Percentiles rank a stretch among this genome's conserved stretches.
Conservation (phyloP, 306 rosid species). For the Abrus precatorius region DNA sequence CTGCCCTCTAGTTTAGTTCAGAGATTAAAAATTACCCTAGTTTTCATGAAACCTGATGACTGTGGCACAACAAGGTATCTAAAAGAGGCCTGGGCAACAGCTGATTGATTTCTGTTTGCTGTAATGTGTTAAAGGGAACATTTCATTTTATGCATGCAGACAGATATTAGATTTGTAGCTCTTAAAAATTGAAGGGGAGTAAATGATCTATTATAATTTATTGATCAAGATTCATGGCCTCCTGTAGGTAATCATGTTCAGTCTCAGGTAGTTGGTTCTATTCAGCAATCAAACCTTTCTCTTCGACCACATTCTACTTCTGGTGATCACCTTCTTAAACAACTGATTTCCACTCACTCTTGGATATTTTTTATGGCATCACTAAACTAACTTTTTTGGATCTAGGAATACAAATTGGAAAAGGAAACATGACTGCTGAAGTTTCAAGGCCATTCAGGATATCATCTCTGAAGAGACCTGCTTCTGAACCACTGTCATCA, state of each 20-base stretch:
- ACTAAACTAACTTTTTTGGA: slow-evolving; percentile 37
- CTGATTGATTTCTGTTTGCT: slow-evolving; percentile 19
- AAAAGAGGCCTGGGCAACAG: slow-evolving; percentile 6
- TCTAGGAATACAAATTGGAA: slow-evolving; percentile 40
- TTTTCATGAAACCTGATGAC: background rate
- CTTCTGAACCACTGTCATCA: slow-evolving; percentile 44
- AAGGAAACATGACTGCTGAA: slow-evolving; percentile 38
- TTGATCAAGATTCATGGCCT: slow-evolving; percentile 34
- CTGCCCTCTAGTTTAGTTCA: background rate
- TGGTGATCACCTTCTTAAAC: slow-evolving; percentile 43
- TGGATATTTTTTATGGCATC: slow-evolving; percentile 21
- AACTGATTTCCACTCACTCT: background rate
- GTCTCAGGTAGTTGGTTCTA: slow-evolving; percentile 40
- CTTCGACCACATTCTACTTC: slow-evolving; percentile 31
- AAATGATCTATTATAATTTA: slow-evolving; percentile 17
- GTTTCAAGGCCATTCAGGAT: slow-evolving; percentile 30
- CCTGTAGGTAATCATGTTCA: slow-evolving; percentile 43
- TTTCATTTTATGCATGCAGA: slow-evolving; percentile 29
- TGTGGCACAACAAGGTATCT: slow-evolving; percentile 9
- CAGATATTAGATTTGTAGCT: slow-evolving; percentile 2
- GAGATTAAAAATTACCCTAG: background rate
- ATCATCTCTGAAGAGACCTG: slow-evolving; percentile 50
- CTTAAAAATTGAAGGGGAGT: slow-evolving; percentile 3
- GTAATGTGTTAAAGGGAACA: background rate
- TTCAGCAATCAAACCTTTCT: slow-evolving; percentile 40